phyloP scores from a whole-genome alignment of 768 basidiomycete genomes.

The Melanogaster broomeanus region DNA sequence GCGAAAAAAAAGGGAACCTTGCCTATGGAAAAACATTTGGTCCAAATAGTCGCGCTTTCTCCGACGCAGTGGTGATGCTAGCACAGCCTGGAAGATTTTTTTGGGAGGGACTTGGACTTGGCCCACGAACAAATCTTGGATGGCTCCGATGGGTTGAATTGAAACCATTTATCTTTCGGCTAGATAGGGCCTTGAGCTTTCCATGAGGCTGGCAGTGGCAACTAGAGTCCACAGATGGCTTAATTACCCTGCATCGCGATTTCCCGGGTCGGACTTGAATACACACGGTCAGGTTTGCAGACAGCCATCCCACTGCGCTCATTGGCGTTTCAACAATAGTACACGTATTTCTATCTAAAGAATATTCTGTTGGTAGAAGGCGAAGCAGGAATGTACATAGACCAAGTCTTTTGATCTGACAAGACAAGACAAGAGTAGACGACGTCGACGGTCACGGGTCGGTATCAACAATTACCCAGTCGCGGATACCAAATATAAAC shows the following conservation, averaged over 20 bases:
- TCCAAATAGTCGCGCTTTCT: constrained; percentile 2
- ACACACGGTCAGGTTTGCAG: constrained; percentile 8
- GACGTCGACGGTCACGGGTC: background rate
- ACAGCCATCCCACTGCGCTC: no score
- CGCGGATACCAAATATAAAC: background rate
- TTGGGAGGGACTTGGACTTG: background rate
- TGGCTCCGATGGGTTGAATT: background rate
- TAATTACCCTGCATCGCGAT: constrained; percentile 18
- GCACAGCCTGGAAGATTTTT: background rate
- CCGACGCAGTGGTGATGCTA: constrained; percentile 1
- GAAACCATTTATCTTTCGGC: constrained; percentile 20
- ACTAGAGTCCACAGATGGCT: constrained; percentile 23
- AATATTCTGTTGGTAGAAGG: no score
- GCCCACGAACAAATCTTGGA: constrained; percentile 7
- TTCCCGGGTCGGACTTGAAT: no score
- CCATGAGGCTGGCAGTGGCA: constrained; percentile 26
- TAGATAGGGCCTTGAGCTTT: constrained; percentile 32
- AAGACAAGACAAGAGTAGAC: background rate
- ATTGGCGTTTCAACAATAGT: background rate
- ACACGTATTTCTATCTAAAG: no score
- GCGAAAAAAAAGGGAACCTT: background rate
- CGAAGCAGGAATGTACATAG: no score
- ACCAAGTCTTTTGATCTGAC: no score
- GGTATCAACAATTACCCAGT: background rate
- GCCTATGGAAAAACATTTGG: constrained; percentile 6